These are phyloP conservation scores for Medicago arabica DNA, from an alignment of 306 rosid species.

Conservation along the genomic window DNA sequence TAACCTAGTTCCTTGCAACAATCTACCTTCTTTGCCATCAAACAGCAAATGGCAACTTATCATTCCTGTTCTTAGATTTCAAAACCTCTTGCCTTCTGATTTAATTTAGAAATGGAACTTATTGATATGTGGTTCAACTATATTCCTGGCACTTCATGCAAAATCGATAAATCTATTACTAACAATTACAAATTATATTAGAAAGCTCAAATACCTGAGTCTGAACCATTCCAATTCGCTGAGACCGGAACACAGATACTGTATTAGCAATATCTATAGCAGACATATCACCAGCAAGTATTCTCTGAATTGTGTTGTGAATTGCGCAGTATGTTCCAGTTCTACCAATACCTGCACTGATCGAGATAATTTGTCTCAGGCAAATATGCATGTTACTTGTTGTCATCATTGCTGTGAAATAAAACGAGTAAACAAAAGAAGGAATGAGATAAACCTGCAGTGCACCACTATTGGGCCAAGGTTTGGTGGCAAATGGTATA, in stretches of 20 bases:
- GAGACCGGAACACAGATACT: slow-evolving; percentile 76
- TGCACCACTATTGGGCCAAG: slow-evolving; percentile 90
- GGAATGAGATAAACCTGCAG: slow-evolving; percentile 75
- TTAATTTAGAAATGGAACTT: slow-evolving; percentile 35
- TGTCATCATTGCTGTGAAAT: neutral
- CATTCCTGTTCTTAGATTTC: slow-evolving; percentile 16
- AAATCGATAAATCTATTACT: slow-evolving; percentile 27
- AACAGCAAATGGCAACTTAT: slow-evolving; percentile 9
- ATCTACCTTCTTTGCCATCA: slow-evolving; percentile 19
- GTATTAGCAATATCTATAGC: slow-evolving; percentile 79
- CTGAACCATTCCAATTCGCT: slow-evolving; percentile 97
- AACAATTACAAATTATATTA: slow-evolving; percentile 20
- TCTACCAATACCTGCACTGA: slow-evolving; percentile 99
- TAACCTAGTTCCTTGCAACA: slow-evolving; percentile 29
- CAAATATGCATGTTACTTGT: slow-evolving; percentile 30
- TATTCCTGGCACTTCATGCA: slow-evolving; percentile 18
- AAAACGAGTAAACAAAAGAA: slow-evolving; percentile 25
- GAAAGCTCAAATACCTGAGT: slow-evolving; percentile 64
- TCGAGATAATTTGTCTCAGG: slow-evolving; percentile 55
- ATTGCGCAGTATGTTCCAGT: slow-evolving; percentile 92
- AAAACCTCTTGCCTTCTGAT: slow-evolving; percentile 8
- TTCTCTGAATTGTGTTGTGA: slow-evolving; percentile 90
- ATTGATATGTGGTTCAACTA: slow-evolving; percentile 1
- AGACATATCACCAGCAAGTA: slow-evolving; percentile 88
- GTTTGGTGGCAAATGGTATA: slow-evolving; percentile 63